Evolutionary conservation across 139 green algal species (phyloP).

Genomic region (Trebouxia sp.): DNA sequence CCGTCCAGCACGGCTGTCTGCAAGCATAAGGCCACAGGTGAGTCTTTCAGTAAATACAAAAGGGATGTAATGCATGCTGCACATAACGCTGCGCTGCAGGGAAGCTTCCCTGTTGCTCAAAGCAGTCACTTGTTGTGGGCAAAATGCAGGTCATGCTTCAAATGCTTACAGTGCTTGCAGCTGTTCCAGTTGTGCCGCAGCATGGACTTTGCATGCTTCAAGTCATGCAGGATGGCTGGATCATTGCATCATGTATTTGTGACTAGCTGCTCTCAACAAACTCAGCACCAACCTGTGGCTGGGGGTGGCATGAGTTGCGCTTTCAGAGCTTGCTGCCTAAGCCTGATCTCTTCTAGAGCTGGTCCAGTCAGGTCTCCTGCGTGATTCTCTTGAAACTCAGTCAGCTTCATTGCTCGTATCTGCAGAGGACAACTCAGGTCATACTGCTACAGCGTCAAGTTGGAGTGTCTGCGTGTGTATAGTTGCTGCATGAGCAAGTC

Average conservation of each 20-base stretch:
- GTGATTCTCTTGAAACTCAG: background rate
- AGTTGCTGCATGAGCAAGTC: no score
- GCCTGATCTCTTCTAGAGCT: background rate
- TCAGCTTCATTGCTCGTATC: background rate
- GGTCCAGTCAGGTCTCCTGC: background rate
- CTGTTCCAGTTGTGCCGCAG: no score
- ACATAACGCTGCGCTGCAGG: background rate
- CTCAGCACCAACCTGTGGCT: no score
- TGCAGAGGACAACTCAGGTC: no score
- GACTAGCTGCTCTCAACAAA: no score
- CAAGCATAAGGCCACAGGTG: background rate
- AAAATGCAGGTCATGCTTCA: no score
- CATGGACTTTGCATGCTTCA: no score
- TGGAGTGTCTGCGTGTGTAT: background rate
- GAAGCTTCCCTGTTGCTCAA: background rate
- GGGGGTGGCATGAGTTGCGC: slow-evolving; percentile 7
- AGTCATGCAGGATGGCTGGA: no score
- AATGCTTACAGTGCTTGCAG: no score
- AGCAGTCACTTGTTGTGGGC: no score
- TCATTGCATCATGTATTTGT: no score
- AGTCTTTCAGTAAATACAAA: background rate
- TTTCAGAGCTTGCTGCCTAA: slow-evolving; percentile 5
- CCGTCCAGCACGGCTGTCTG: background rate
- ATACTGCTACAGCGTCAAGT: background rate
- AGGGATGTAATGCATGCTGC: background rate